Evolutionary conservation across 306 rosid species (phyloP).

Genomic region (Gleditsia sinensis): DNA sequence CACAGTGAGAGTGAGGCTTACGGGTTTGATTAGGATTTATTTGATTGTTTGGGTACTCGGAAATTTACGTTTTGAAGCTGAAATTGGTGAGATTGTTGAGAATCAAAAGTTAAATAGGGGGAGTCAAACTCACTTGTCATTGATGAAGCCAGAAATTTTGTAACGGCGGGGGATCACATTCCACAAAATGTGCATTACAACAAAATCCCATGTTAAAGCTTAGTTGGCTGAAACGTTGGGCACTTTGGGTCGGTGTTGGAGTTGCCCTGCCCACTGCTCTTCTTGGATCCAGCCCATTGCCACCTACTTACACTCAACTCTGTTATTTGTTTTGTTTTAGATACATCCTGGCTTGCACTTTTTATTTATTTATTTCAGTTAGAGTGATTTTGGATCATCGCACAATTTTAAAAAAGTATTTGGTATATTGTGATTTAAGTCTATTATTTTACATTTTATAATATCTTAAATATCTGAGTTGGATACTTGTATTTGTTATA

Average conservation of each 20-base stretch:
- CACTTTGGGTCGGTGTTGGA: too few species aligned
- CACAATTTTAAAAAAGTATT: too few species aligned
- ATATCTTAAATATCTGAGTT: too few species aligned
- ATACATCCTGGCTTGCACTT: not conserved
- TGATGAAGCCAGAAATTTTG: not conserved
- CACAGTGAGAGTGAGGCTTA: constrained; percentile 11
- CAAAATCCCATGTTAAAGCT: not conserved
- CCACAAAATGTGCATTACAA: not conserved
- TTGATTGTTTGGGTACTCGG: too few species aligned
- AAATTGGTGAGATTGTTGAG: too few species aligned
- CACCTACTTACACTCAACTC: too few species aligned
- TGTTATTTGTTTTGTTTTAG: not conserved
- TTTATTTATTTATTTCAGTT: not conserved
- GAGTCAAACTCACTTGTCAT: not conserved
- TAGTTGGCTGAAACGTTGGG: not conserved
- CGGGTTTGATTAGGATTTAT: constrained; percentile 23
- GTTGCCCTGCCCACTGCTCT: not conserved
- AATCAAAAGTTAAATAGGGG: too few species aligned
- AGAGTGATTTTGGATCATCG: too few species aligned
- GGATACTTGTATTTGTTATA: too few species aligned
- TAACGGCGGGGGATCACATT: not conserved
- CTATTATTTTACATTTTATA: too few species aligned
- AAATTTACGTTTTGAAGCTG: not conserved
- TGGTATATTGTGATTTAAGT: too few species aligned
- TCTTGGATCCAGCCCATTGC: not conserved